Evolutionary conservation across 441 rosid genomes (phyloP).

Genomic region (Omphalea diandra): DNA sequence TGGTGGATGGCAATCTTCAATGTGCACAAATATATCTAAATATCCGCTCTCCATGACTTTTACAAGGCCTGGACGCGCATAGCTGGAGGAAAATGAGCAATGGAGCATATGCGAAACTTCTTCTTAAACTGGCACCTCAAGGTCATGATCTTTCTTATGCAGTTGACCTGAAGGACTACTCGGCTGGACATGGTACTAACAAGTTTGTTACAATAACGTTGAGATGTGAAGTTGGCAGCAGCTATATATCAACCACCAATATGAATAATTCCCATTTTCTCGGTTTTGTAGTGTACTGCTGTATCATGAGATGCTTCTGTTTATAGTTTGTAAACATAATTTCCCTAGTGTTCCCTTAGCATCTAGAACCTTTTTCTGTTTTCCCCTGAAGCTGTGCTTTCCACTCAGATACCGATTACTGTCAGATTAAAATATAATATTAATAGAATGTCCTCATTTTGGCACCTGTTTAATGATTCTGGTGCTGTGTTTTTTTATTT

Average conservation of each 20-base stretch:
- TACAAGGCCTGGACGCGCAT: slow-evolving; percentile 48
- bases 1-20: slow-evolving; percentile 73
- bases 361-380: slow-evolving; percentile 7
- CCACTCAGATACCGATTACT: not conserved
- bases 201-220: slow-evolving; percentile 62
- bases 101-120: slow-evolving; percentile 59
- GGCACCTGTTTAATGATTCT: not conserved
- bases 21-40: slow-evolving; percentile 58
- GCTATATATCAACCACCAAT: slow-evolving; percentile 11
- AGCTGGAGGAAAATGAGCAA: slow-evolving; percentile 74
- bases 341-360: slow-evolving; percentile 12
- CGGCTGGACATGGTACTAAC: slow-evolving; percentile 74
- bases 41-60: slow-evolving; percentile 60
- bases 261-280: slow-evolving; percentile 15
- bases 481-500: not conserved
- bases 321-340: slow-evolving; percentile 19
- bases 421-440: no score
- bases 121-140: slow-evolving; percentile 52
- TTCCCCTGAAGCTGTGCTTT: not conserved
- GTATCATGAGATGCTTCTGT: slow-evolving; percentile 1
- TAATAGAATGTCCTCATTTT: not conserved
- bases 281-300: slow-evolving; percentile 12
- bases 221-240: slow-evolving; percentile 15
- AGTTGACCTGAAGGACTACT: slow-evolving; percentile 59
- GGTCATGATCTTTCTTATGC: slow-evolving; percentile 53